Evolutionary conservation across 2,329 filamentous ascomycete species (phyloP).

Genomic region (Aureobasidium uvarum): DNA sequence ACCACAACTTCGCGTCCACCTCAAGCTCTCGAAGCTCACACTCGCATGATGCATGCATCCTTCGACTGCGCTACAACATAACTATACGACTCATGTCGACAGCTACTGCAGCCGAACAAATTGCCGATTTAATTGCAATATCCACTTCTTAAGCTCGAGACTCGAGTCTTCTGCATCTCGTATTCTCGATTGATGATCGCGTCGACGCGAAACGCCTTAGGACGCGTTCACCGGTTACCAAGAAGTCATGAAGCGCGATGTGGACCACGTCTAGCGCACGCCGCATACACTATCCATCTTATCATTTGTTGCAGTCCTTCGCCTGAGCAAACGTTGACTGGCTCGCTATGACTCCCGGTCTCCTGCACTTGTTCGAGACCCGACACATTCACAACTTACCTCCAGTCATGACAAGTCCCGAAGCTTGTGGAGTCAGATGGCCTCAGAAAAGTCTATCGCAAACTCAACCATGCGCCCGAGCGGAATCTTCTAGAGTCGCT

Average conservation of each 20-base stretch:
- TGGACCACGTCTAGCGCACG: neutral
- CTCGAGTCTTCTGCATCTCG: constrained; percentile 1
- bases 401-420: neutral
- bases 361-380: neutral
- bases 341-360: neutral
- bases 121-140: neutral
- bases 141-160: constrained; percentile 2
- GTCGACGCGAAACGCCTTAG: constrained; percentile 1
- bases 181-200: neutral
- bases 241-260: neutral
- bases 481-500: neutral
- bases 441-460: too few relatives aligned
- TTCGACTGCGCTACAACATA: neutral
- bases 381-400: neutral
- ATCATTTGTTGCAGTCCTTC: neutral
- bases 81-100: neutral
- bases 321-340: neutral
- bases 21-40: neutral
- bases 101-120: neutral
- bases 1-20: neutral
- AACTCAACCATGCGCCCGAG: neutral
- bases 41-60: constrained; percentile 3
- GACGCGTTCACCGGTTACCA: constrained; percentile 7
- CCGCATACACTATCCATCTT: neutral
- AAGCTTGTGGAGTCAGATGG: neutral